phyloP scores from a whole-genome alignment of 2,329 filamentous ascomycete species.

The Beauveria sp. region DNA sequence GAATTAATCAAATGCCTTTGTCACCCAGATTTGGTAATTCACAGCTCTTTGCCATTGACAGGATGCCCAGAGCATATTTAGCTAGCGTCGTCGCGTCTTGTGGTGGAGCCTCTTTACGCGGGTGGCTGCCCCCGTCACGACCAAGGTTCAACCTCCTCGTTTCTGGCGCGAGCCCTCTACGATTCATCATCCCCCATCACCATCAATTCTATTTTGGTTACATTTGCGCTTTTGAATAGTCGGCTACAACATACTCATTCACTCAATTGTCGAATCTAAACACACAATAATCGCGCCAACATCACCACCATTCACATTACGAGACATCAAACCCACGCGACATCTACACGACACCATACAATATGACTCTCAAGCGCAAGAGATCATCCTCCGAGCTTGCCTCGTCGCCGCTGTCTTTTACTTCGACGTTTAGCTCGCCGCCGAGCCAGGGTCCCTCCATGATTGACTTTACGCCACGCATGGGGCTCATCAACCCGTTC shows the following conservation, averaged over 20 bases:
- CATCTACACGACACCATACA: constrained; percentile 2
- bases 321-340: background rate
- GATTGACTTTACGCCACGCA: constrained; percentile 24
- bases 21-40: background rate
- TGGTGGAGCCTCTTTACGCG: constrained; percentile 10
- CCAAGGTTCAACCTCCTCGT: background rate
- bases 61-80: background rate
- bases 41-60: background rate
- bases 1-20: background rate
- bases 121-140: background rate
- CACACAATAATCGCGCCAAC: background rate
- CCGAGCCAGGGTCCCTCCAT: constrained; percentile 19
- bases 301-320: background rate
- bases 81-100: background rate
- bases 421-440: constrained; percentile 35
- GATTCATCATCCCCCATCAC: background rate
- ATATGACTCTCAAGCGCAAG: constrained; percentile 56
- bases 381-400: constrained; percentile 52
- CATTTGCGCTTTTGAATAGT: background rate
- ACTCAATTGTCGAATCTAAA: background rate
- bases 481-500: constrained; percentile 25
- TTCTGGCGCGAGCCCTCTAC: background rate
- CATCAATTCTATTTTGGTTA: background rate
- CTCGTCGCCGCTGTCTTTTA: constrained; percentile 34
- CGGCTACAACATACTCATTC: background rate